Evolutionary conservation across 805 yeast genomes (phyloP).

Genomic region (Schwanniomyces sp.): DNA sequence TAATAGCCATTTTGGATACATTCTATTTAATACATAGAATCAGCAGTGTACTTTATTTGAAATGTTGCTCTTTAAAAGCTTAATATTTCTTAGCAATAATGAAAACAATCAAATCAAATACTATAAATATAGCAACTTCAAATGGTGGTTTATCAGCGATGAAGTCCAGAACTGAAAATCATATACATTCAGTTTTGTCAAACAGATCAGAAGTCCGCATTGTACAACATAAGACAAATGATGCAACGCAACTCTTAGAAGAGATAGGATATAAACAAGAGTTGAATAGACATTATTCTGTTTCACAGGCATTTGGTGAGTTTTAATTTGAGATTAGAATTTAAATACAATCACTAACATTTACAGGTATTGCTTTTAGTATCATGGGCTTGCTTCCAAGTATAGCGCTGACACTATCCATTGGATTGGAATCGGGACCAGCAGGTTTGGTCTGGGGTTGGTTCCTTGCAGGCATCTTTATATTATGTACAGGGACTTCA

Average conservation of each 20-base stretch:
- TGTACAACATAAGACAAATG: conserved; percentile 15
- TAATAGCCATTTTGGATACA: too few relatives aligned
- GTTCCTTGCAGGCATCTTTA: conserved; percentile 57
- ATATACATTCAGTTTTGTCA: conserved; percentile 10
- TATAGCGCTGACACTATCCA: conserved; percentile 53
- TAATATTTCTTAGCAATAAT: neutral
- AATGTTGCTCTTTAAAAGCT: neutral
- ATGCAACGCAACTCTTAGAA: conserved; percentile 30
- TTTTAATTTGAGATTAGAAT: neutral
- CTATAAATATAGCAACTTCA: neutral
- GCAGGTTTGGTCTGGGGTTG: conserved; percentile 74
- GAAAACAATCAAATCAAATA: neutral
- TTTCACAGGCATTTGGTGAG: conserved; percentile 61
- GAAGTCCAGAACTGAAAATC: conserved; percentile 9
- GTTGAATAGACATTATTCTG: conserved; percentile 57
- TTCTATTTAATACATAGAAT: too few relatives aligned
- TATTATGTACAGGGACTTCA: conserved; percentile 57
- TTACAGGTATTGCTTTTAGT: conserved; percentile 53
- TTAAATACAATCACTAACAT: conserved; percentile 1
- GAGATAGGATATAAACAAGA: conserved; percentile 75
- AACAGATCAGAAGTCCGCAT: conserved; percentile 20
- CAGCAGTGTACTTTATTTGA: neutral
- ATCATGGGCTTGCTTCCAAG: conserved; percentile 73
- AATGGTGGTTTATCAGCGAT: conserved; percentile 1
- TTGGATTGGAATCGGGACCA: conserved; percentile 63